These are phyloP conservation scores for Rhizopogon sp. DNA, from an alignment of 768 basidiomycete genomes.

Conservation along the genomic window DNA sequence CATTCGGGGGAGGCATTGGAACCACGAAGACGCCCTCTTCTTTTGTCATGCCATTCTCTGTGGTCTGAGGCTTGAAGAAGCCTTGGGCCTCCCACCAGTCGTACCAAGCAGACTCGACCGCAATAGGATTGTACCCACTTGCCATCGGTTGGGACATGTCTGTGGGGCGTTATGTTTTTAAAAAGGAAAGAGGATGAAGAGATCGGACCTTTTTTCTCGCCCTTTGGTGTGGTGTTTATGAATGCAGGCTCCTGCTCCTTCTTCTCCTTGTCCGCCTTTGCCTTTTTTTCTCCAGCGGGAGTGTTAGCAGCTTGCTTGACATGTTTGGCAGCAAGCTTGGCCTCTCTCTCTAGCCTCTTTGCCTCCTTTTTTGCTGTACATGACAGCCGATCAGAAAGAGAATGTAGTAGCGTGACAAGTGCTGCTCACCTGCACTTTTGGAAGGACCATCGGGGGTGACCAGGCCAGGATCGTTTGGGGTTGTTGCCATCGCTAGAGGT, in stretches of 20 bases:
- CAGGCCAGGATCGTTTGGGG: not conserved
- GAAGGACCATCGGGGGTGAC: constrained; percentile 17
- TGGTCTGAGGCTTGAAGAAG: constrained; percentile 78
- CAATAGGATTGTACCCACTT: constrained; percentile 90
- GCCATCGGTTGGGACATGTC: constrained; percentile 88
- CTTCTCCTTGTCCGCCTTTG: constrained; percentile 69
- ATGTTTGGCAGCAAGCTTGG: constrained; percentile 68
- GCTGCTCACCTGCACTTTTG: constrained; percentile 36
- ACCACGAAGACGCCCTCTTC: constrained; percentile 76
- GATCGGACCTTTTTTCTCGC: constrained; percentile 86
- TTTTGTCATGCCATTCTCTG: constrained; percentile 50
- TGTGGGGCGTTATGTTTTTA: constrained; percentile 24
- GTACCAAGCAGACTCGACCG: constrained; percentile 95
- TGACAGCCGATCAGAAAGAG: not conserved
- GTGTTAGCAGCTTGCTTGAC: constrained; percentile 35
- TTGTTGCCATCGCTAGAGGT: not conserved
- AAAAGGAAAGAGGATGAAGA: not conserved
- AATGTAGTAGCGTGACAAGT: not conserved
- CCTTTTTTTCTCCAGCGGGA: constrained; percentile 57
- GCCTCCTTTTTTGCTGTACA: constrained; percentile 77
- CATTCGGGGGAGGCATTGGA: constrained; percentile 91
- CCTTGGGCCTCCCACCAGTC: constrained; percentile 95
- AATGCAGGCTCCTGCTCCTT: constrained; percentile 69
- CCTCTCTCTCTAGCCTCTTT: constrained; percentile 74
- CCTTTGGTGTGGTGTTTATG: constrained; percentile 84